Base-by-base conservation (phyloP, 2,329 filamentous ascomycete genomes). In the Parastagonospora nodorum region DNA sequence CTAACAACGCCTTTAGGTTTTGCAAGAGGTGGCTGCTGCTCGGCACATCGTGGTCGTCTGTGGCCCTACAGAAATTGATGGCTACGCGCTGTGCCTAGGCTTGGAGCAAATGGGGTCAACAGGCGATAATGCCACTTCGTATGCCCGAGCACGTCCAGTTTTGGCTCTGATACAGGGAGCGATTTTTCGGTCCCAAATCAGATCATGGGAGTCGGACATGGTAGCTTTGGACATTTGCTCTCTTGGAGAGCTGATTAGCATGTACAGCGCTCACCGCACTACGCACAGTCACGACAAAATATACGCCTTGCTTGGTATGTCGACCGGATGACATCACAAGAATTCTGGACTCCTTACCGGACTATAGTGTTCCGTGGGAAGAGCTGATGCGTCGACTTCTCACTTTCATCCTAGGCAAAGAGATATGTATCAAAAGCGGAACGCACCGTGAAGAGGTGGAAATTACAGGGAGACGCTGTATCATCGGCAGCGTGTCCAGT, bases 11-110 rank as follows among this genome's bases (percentile, higher is more conserved):
- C 28, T 41, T 33, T 41, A 58, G 55, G 30, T 58, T 10, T 43
- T 60, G 12, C 57, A 58, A 35, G 55, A 60, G 38, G 51, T 60
- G 24, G 54, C 54, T 27, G 53, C 57, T 19, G 57, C 54, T 36
- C 50, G 50, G 33, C 48, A 50, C 37, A 28, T 57, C 14, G 24
- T 46, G 24, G 40, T 57, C n/a, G 48, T 31, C n/a, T 55, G 51
- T 51, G 57, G 51, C 11, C 10, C 36, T 5, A 27, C 41, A 14
- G 44, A 50, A 19, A 53, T 58, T 16, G 49, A 57, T 38, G 57
- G 54, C 30, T 37, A 57, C 29, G 46, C 45, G 9, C 53, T 60
- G 33, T 55, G 53, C 16, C 30, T 46, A 16, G 53, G 48, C 15
- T 6, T 54, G 15, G 36, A 57, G 2, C 15, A 8, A 19, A 43